phyloP scores from a whole-genome alignment of 257 asterid species.

The Nicotiana tomentosiformis region DNA sequence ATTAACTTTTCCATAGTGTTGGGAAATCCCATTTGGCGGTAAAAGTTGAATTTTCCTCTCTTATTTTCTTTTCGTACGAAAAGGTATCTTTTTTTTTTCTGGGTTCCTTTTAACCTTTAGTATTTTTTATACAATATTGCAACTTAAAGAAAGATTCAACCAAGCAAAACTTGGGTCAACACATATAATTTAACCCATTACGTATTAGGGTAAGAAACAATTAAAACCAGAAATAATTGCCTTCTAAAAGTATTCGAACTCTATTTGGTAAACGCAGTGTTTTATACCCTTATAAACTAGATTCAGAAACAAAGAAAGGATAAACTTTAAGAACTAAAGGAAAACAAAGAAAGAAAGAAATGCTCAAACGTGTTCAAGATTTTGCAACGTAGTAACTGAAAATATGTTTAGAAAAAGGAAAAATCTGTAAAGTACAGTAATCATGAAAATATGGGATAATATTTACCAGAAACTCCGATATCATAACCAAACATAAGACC shows the following conservation, averaged over 20 bases:
- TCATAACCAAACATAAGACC: slow-evolving; percentile 92
- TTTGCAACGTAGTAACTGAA: neutral
- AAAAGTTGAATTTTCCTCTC: neutral
- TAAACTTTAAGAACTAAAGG: neutral
- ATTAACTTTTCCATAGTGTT: neutral
- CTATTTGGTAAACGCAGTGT: neutral
- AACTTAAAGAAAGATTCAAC: neutral
- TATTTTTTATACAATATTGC: neutral
- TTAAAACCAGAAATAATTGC: neutral
- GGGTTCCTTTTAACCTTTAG: too few relatives aligned
- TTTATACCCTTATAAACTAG: neutral
- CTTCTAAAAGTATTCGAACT: neutral
- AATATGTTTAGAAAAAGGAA: too few relatives aligned
- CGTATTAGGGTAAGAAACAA: neutral
- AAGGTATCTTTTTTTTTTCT: neutral
- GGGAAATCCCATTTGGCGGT: neutral
- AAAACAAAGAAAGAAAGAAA: neutral
- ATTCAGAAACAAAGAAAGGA: neutral
- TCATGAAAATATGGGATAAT: too few relatives aligned
- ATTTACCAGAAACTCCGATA: slow-evolving; percentile 63
- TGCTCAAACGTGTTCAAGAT: neutral
- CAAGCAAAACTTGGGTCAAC: neutral
- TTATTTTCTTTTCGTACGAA: neutral
- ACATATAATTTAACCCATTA: neutral
- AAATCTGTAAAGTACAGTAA: neutral